A percentile compares a stretch with the other conserved stretches of the same genome.
phyloP scores from a whole-genome alignment of 306 rosid species.

The Astragalus membranaceus region DNA sequence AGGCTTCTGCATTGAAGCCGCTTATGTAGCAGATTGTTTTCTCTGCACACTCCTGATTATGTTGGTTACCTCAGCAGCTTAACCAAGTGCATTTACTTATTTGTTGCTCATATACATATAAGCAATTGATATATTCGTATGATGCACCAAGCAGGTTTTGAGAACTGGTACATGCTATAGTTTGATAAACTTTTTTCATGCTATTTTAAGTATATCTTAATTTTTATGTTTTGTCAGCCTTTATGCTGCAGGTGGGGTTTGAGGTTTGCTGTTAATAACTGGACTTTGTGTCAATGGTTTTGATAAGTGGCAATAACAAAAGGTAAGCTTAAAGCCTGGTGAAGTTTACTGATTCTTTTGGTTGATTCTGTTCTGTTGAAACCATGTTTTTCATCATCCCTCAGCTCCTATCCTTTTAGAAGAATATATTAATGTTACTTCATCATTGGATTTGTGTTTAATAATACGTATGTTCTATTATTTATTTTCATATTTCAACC shows the following conservation, averaged over 20 bases:
- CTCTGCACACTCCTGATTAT: background rate
- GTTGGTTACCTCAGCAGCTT: background rate
- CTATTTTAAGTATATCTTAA: background rate
- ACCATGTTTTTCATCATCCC: background rate
- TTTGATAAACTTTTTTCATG: background rate
- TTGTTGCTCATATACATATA: background rate
- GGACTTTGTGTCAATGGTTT: conserved; percentile 29
- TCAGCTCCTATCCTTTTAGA: background rate
- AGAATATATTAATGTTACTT: background rate
- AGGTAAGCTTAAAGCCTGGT: conserved; percentile 16
- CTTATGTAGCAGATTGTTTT: background rate
- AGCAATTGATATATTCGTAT: background rate
- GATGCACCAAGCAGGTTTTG: background rate
- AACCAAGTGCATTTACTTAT: background rate
- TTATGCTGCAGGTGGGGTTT: conserved; percentile 28
- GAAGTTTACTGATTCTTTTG: background rate
- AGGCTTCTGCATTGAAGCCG: background rate
- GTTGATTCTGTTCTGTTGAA: background rate
- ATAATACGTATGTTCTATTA: background rate
- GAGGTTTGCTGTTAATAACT: background rate
- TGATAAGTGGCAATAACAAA: conserved; percentile 39
- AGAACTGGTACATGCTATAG: background rate
- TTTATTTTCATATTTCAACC: background rate
- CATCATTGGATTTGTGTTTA: background rate
- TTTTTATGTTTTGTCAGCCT: background rate